Base-by-base conservation (phyloP, 2,329 filamentous ascomycete genomes). In the Trichophaea hybrida region DNA sequence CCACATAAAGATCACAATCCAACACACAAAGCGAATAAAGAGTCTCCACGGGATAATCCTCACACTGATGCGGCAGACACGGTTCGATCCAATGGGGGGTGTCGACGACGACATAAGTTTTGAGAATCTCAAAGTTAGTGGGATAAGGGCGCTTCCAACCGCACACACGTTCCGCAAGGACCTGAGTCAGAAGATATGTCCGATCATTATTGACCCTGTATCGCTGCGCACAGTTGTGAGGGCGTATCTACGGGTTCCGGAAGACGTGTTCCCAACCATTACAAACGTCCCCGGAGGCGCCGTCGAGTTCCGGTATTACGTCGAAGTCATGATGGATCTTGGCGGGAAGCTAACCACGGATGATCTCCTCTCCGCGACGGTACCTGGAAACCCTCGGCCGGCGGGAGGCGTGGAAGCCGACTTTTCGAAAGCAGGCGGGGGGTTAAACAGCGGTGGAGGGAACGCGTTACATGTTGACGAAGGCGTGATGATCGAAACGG, bases 131-230 rank as follows among this genome's bases (percentile, higher is more conserved):
- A 73, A 84, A 35, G 78, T 77, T 0, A 35, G n/a, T 7, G 32
- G n/a, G 13, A 31, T 50, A 31, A 4, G 10, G 38, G 48, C 31
- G 6, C 75, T 97, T 33, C 94, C 90, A 1, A 77, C 97, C 44
- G 88, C 87, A 1, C 93, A 90, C 71, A 80, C 93, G n/a, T 97
- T 96, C 71, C 85, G 93, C 57, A 97, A 97, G 71, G 93, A 98
- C 71, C 75, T 98, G 2, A 85, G 87, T 4, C 93, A 98, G 71
- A 84, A 86, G 1, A 88, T 94, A 59, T 85, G 86, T 17, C 90
- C 93, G 4, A 76, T 98, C 50, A 88, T 96, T 58, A 84, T 97
- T 57, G 85, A 97, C 69, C 91, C 90, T 0, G 75, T 72, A 32
- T 89, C 84, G 0, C 77, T 96, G 65, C 85, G 83, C 17, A 83